Evolutionary conservation across 345 rosid genomes (phyloP), one percentile per base, ranked within the genome.

Genomic region (Brassica napus): DNA sequence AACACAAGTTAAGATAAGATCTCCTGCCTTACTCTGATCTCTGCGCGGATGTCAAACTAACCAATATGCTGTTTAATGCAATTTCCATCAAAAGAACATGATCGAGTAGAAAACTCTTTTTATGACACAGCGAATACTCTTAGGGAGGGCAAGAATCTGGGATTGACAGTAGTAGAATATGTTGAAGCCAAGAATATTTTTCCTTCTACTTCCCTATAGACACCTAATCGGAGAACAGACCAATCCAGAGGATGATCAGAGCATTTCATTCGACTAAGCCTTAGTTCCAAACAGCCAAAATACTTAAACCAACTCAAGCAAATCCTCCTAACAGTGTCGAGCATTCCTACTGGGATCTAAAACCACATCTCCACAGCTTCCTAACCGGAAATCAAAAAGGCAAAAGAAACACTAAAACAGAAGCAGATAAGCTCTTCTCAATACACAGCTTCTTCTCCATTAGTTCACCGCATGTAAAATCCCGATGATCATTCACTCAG

Each of bases 251-350:
- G 24, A 14, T 54, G 11, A 11, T 10, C 47, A 3, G 10, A 9
- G 10, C 47, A 9, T 10, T 49, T 49, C 18, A 49, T 49, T n/a
- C 54, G 0, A 10, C 14, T 10, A 42, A 42, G 49, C 34, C 16
- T 63, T 16, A 37, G 24, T 61, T 61, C 63, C 16, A 30, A 28
- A 15, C 55, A n/a, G 14, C 73, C 49, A 12, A 30, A 78, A 65
- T 65, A n/a, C n/a, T 47, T 49, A 47, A 60, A 70, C 70, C 23
- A 62, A 70, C 42, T 63, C 65, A 49, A 49, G 57, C 16, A 47
- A 47, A 14, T 47, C 54, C n/a, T n/a, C 34, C 35, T 4, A 75
- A 58, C 59, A 65, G 11, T 39, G 9, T 18, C 72, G 8, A 71
- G 2, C 37, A 49, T 47, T 21, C 55, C 37, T 31, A 42, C 34